phyloP scores from a whole-genome alignment of 163 green algal genomes.

The Scenedesmus sp. region DNA sequence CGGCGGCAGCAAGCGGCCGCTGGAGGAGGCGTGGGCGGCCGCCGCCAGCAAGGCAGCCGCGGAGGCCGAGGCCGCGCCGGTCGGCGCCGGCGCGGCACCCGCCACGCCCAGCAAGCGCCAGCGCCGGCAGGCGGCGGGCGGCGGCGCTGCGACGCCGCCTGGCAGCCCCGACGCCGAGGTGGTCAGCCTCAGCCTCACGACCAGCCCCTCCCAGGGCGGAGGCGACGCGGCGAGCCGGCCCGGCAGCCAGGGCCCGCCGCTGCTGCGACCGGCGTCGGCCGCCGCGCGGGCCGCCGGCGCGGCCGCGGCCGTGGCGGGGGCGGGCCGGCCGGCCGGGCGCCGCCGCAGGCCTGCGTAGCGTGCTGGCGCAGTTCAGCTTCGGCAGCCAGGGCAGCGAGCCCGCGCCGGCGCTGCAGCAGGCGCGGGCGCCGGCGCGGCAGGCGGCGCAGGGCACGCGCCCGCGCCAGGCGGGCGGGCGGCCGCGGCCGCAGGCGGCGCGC shows the following conservation, averaged over 20 bases:
- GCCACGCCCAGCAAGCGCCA: background rate
- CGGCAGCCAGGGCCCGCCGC: background rate
- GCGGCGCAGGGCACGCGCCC: conserved; percentile 5
- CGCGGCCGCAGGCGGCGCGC: background rate
- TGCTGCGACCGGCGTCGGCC: background rate
- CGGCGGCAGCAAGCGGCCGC: conserved; percentile 5
- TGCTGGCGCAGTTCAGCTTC: conserved; percentile 32
- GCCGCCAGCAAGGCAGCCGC: no score
- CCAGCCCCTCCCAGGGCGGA: background rate
- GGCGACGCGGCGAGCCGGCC: background rate
- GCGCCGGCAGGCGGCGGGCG: conserved; percentile 7
- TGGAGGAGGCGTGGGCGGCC: no score
- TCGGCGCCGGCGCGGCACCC: background rate
- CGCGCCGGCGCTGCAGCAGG: background rate
- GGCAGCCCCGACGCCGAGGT: background rate
- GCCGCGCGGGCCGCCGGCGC: background rate
- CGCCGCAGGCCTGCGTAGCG: background rate
- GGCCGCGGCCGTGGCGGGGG: background rate
- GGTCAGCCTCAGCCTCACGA: background rate
- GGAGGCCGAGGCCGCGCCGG: background rate
- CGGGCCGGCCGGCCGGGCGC: no score
- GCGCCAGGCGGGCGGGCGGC: conserved; percentile 13
- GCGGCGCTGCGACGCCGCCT: background rate
- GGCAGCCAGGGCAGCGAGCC: conserved; percentile 13
- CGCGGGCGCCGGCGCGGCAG: background rate